Base-by-base conservation (phyloP, 1,284 basidiomycete genomes). In the Fomitiporia mediterranea region DNA sequence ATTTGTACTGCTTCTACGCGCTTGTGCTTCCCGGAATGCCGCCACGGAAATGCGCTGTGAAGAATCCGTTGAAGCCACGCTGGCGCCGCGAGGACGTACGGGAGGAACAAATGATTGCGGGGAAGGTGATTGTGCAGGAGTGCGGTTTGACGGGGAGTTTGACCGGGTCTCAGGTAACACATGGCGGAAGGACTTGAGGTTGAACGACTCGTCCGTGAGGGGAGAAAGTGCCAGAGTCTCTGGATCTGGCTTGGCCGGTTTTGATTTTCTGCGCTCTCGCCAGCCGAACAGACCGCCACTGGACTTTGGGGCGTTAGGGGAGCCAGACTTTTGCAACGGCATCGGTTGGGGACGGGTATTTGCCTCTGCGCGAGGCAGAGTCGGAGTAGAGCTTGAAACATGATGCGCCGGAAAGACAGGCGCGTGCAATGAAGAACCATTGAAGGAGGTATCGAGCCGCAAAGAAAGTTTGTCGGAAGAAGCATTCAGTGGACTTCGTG, bases 41-140 rank as follows among this genome's bases (percentile, higher is more conserved):
- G 86, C 86, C 25, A 89, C 82, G 7, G 84, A 86, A 48, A 89
- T 89, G 51, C 85, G 77, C 61, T 86, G 84, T 3, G 81, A 82
- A 9, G 79, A 71, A 49, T 86, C 83, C 2, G 82, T 46, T 35
- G 58, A 83, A n/a, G 78, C 78, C 57, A 74, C 65, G 67, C 83
- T 84, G 46, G 73, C 70, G 21, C 75, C 80, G 62, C 85, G 76
- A 21, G 80, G 79, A 9, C 83, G 76, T 23, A 69, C 72, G 17
- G 62, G 42, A 42, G 59, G 49, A 23, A 65, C 55, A 40, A 66
- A 56, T 43, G 57, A 62, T 46, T 43, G 60, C 60, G 27, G 62
- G 56, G 56, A 60, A 51, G 35, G 68, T 34, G 63, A 61, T 40
- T 60, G 57, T 30, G 42, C 35, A 53, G 50, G 66, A 63, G 67